A percentile compares a stretch with the other conserved stretches of the same genome.
Evolutionary conservation across 1,139 yeast species (phyloP).

Genomic region (Sporopachydermia cereana): DNA sequence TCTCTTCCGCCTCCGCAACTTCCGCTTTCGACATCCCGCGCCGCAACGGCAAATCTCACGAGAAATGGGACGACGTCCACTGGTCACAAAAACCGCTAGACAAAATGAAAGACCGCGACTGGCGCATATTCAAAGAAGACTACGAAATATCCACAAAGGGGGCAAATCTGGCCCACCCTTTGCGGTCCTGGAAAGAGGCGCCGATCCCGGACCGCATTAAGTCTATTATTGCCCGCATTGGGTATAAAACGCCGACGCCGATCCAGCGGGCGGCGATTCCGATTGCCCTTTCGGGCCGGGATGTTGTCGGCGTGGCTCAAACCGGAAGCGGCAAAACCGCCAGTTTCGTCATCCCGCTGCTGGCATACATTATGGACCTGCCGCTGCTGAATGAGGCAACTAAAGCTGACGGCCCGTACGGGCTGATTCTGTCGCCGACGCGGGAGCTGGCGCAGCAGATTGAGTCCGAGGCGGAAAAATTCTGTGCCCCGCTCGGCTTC

Average conservation of each 20-base stretch:
- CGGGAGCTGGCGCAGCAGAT: constrained; percentile 90
- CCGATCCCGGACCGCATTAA: constrained; percentile 34
- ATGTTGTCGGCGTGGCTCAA: constrained; percentile 84
- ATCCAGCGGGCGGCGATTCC: constrained; percentile 87
- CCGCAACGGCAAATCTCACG: constrained; percentile 12
- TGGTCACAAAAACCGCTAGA: constrained; percentile 60
- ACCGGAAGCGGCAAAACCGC: constrained; percentile 95
- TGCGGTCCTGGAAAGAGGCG: constrained; percentile 65
- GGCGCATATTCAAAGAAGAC: constrained; percentile 83
- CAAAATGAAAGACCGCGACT: constrained; percentile 71
- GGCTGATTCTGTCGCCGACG: constrained; percentile 75
- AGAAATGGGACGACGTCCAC: constrained; percentile 29
- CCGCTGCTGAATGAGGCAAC: constrained; percentile 29
- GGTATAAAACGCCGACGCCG: constrained; percentile 65
- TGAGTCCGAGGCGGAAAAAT: constrained; percentile 48
- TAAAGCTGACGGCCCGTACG: constrained; percentile 48
- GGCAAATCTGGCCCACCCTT: constrained; percentile 40
- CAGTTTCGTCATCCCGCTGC: constrained; percentile 66
- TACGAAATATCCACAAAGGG: constrained; percentile 56
- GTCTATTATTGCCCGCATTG: constrained; percentile 28
- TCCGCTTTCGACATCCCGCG: constrained; percentile 14
- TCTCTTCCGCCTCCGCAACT: constrained; percentile 17
- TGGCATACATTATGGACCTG: constrained; percentile 43
- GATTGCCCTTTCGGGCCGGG: constrained; percentile 45
- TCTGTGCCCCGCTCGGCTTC: constrained; percentile 33